Evolutionary conservation across 768 basidiomycete genomes (phyloP).

Genomic region (Dentipellis sp.): DNA sequence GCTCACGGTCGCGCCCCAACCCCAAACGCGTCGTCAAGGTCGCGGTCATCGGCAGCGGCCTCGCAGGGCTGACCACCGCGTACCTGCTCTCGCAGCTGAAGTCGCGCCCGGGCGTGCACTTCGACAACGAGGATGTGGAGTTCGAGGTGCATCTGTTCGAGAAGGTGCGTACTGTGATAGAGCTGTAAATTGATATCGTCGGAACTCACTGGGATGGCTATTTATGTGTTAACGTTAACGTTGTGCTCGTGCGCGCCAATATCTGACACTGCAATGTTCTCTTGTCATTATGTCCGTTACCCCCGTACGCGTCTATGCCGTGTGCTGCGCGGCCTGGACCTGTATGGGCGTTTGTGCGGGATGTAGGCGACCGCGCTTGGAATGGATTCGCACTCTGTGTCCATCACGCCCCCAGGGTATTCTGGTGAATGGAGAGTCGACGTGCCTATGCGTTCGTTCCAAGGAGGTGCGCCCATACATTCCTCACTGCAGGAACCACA

Average conservation of each 20-base stretch:
- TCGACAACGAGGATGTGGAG: slow-evolving; percentile 25
- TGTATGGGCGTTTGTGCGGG: not conserved
- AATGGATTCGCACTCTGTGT: slow-evolving; percentile 60
- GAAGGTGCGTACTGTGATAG: slow-evolving; percentile 38
- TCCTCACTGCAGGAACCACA: not conserved
- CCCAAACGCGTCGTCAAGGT: slow-evolving; percentile 38
- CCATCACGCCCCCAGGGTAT: slow-evolving; percentile 28
- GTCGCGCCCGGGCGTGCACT: slow-evolving; percentile 9
- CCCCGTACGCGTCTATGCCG: not conserved
- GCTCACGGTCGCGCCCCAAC: too few species aligned
- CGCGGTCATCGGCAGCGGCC: slow-evolving; percentile 62
- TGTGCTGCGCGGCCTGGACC: not conserved
- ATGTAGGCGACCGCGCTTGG: slow-evolving; percentile 45
- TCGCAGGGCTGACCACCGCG: slow-evolving; percentile 65
- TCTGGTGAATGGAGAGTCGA: slow-evolving; percentile 48
- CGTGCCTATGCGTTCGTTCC: slow-evolving; percentile 77
- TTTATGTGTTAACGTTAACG: too few species aligned
- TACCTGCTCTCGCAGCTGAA: slow-evolving; percentile 35
- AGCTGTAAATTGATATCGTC: not conserved
- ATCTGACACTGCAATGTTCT: not conserved
- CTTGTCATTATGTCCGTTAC: not conserved
- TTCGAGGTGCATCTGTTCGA: slow-evolving; percentile 70
- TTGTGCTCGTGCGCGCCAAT: not conserved
- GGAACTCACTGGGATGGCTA: not conserved
- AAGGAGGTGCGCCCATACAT: slow-evolving; percentile 45